These are phyloP conservation scores for Petunia hybrid DNA, from an alignment of 305 asterid genomes.

Conservation along the genomic window DNA sequence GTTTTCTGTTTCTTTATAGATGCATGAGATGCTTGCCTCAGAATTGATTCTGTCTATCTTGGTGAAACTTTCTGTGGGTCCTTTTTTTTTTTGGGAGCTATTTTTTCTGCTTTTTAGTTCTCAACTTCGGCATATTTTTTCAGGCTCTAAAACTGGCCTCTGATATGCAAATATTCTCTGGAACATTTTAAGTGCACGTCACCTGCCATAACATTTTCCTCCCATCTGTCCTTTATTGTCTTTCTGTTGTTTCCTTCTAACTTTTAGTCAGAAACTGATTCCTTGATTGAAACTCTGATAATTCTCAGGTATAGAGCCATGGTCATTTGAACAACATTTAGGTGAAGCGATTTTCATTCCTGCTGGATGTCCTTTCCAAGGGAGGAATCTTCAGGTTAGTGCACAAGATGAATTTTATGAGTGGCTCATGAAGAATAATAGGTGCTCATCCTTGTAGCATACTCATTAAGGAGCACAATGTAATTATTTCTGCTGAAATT, in stretches of 20 bases:
- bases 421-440: not conserved
- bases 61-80: not conserved
- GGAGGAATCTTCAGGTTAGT: conserved; percentile 86
- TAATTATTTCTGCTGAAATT: conserved; percentile 13
- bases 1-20: too few species aligned
- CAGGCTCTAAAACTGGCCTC: not conserved
- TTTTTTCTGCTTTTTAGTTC: conserved; percentile 21
- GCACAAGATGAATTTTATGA: conserved; percentile 28
- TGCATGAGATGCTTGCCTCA: conserved; percentile 17
- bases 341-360: conserved; percentile 94
- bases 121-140: not conserved
- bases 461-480: conserved; percentile 18
- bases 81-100: conserved; percentile 13
- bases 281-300: conserved; percentile 12
- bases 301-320: conserved; percentile 84
- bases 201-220: not conserved
- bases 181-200: conserved; percentile 4
- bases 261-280: conserved; percentile 19
- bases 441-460: not conserved
- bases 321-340: conserved; percentile 88
- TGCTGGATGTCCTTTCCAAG: conserved; percentile 97
- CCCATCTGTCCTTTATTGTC: not conserved
- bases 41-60: not conserved
- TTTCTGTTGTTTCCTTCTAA: conserved; percentile 8
- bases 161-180: conserved; percentile 13